Conservation (phyloP, 2,329 filamentous ascomycete species). For the Ramularia endophylla region DNA sequence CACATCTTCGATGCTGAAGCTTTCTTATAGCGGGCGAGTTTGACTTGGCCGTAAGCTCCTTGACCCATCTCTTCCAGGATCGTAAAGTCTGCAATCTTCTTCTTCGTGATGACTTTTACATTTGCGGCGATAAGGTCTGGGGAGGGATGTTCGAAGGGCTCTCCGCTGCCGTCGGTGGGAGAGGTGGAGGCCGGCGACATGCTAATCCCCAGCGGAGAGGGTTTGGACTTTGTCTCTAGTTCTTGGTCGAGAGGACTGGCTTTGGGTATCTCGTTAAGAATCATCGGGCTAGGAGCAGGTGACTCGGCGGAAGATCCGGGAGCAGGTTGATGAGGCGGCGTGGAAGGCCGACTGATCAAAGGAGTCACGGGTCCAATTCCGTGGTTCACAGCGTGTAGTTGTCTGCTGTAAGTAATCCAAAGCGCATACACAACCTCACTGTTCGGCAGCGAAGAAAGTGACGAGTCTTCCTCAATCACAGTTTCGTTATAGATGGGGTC, state of each 20-base stretch:
- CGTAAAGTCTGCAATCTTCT: conserved; percentile 81
- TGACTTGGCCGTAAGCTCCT: conserved; percentile 96
- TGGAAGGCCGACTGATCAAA: conserved; percentile 57
- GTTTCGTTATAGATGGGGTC: conserved; percentile 54
- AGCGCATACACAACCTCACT: conserved; percentile 87
- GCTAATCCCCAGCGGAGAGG: no score
- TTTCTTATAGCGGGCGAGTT: conserved; percentile 81
- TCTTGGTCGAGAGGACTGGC: conserved; percentile 5
- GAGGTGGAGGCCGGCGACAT: no score
- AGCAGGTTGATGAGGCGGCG: conserved; percentile 66
- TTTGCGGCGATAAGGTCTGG: conserved; percentile 30
- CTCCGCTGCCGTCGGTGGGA: conserved; percentile 17
- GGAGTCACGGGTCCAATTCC: conserved; percentile 59
- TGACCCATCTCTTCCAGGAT: conserved; percentile 98
- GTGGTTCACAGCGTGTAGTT: conserved; percentile 71
- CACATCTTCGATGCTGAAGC: conserved; percentile 71
- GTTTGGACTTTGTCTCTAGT: background rate
- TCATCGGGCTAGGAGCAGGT: conserved; percentile 25
- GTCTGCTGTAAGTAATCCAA: conserved; percentile 95
- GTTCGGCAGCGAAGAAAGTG: conserved; percentile 44
- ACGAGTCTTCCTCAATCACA: conserved; percentile 58
- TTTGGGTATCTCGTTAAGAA: conserved; percentile 26
- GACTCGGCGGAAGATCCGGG: conserved; percentile 19
- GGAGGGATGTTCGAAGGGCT: conserved; percentile 35
- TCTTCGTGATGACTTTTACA: conserved; percentile 50